Evolutionary conservation across 2,329 filamentous ascomycete species (phyloP).

Genomic region (Lecanicillium sp.): DNA sequence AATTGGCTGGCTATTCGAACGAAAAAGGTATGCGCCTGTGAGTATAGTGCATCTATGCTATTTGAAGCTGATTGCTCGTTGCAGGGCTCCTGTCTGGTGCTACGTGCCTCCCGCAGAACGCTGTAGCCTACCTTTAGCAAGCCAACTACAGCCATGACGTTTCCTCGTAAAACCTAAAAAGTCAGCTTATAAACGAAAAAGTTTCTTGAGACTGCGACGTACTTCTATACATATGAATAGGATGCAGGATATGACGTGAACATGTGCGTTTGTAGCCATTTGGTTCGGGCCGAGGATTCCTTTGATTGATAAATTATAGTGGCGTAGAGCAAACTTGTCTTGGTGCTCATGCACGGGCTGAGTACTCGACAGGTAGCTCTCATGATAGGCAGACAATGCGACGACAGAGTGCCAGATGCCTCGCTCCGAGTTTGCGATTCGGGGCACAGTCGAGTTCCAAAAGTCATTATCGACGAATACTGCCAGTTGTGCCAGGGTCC

Average conservation of each 20-base stretch:
- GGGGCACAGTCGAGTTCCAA: slow-evolving; percentile 8
- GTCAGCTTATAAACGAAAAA: too few species aligned
- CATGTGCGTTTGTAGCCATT: slow-evolving; percentile 2
- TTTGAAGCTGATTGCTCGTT: too few species aligned
- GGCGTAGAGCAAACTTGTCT: slow-evolving; percentile 6
- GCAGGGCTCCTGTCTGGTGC: too few species aligned
- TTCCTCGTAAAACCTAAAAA: slow-evolving; percentile 5
- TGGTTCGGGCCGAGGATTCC: neutral
- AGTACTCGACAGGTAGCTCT: slow-evolving; percentile 5
- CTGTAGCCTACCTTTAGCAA: slow-evolving; percentile 5
- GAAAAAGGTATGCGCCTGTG: slow-evolving; percentile 5
- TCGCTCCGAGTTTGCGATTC: slow-evolving; percentile 7
- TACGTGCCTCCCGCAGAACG: slow-evolving; percentile 2
- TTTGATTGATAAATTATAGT: slow-evolving; percentile 8
- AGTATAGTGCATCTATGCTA: slow-evolving; percentile 4
- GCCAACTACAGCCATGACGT: slow-evolving; percentile 1
- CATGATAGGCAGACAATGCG: slow-evolving; percentile 8
- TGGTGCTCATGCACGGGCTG: neutral
- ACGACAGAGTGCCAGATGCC: slow-evolving; percentile 10
- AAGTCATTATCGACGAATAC: slow-evolving; percentile 6
- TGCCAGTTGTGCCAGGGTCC: slow-evolving; percentile 7
- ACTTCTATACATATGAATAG: slow-evolving; percentile 10
- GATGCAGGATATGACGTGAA: slow-evolving; percentile 8
- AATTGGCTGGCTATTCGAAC: slow-evolving; percentile 7
- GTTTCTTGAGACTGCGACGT: neutral